Evolutionary conservation across 1,284 basidiomycete species (phyloP).

Genomic region (Apiotrichum sp.): DNA sequence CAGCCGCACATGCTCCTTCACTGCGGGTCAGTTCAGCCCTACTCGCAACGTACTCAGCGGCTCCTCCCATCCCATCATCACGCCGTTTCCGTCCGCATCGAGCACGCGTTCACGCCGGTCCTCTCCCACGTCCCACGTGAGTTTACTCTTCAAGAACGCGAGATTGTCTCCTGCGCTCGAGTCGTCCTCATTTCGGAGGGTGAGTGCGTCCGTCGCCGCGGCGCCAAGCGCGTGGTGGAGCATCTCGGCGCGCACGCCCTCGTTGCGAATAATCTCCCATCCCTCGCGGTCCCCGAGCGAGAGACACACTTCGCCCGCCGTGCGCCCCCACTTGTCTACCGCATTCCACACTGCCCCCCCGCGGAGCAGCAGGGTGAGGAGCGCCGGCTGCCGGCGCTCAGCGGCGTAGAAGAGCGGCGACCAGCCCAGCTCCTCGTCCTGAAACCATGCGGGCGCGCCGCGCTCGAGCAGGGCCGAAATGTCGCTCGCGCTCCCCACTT

Average conservation of each 20-base stretch:
- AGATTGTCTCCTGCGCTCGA: slow-evolving; percentile 69
- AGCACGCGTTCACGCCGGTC: slow-evolving; percentile 63
- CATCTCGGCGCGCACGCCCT: slow-evolving; percentile 65
- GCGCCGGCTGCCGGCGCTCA: slow-evolving; percentile 58
- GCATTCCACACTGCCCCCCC: slow-evolving; percentile 89
- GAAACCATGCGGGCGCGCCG: slow-evolving; percentile 88
- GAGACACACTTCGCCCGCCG: slow-evolving; percentile 79
- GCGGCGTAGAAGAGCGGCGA: slow-evolving; percentile 85
- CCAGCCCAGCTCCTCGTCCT: slow-evolving; percentile 72
- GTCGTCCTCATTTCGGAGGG: slow-evolving; percentile 51
- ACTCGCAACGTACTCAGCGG: slow-evolving; percentile 54
- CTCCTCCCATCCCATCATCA: slow-evolving; percentile 96
- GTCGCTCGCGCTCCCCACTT: slow-evolving; percentile 49
- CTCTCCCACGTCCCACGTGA: slow-evolving; percentile 66
- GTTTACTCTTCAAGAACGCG: slow-evolving; percentile 64
- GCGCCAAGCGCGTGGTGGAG: slow-evolving; percentile 41
- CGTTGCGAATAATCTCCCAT: slow-evolving; percentile 72
- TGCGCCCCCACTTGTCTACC: slow-evolving; percentile 70
- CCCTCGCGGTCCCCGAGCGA: slow-evolving; percentile 70
- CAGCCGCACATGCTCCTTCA: slow-evolving; percentile 47
- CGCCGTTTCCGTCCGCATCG: slow-evolving; percentile 58
- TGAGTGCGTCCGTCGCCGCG: slow-evolving; percentile 20
- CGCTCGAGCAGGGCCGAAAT: slow-evolving; percentile 57
- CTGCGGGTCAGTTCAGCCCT: slow-evolving; percentile 43
- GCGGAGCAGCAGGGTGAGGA: slow-evolving; percentile 65